Evolutionary conservation across 2,329 filamentous ascomycete species (phyloP), one percentile per base, ranked within the genome.

Genomic region (Diaporthe eres): DNA sequence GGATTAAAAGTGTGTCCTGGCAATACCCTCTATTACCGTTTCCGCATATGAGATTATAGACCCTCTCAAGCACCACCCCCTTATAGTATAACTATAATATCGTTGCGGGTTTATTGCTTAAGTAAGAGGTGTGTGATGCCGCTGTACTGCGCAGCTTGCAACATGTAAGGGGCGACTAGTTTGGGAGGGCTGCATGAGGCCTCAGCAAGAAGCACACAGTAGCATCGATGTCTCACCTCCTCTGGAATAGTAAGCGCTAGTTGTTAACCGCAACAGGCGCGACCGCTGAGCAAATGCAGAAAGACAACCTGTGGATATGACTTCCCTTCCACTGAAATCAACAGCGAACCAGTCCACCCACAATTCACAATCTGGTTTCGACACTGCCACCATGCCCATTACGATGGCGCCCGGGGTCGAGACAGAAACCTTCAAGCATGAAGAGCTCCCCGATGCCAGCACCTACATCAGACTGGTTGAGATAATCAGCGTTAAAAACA

Each of bases 391-490:
- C 15, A 31, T 31, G 31, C 4, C 4, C 1, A 34, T n/a, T n/a
- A 1, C 17, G 8, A 67, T 51, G 63, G 28, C 19, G 5, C 10
- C 44, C 10, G 9, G 3, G 2, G 2, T 17, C 5, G 44, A 63
- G 2, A 25, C 25, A 25, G 25, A 25, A 25, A 5, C 4, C 0
- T 55, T 65, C 47, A 17, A 13, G 7, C 37, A 72, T 7, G 15
- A 61, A n/a, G 1, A 3, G 15, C 71, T 73, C 31, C 58, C 71
- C 17, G 25, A 65, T 3, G 31, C 71, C 6, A 9, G 58, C 34
- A 65, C 25, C 7, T 65, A 73, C n/a, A 47, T 73, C 47, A 73
- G 58, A 25, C 25, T 73, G 34, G 15, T 73, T 8, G 10, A 51
- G 34, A 31, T 73, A 1, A 19, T 1, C 47, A 53, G 39, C 37